phyloP scores from a whole-genome alignment of 2,329 filamentous ascomycete genomes.

The Elsinoe fawcettii region DNA sequence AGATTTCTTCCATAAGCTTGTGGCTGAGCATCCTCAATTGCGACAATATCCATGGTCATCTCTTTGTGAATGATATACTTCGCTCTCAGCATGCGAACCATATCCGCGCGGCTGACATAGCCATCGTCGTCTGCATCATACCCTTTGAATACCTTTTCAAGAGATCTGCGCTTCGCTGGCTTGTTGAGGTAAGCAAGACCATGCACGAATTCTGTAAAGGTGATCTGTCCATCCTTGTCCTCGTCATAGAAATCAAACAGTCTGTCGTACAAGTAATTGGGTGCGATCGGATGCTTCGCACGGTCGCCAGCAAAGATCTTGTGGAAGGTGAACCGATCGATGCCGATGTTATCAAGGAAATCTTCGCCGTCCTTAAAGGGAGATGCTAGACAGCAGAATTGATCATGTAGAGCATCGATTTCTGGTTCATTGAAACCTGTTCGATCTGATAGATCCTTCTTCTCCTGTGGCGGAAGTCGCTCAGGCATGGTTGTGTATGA shows the following conservation, averaged over 20 bases:
- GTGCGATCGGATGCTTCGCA: slow-evolving; percentile 65
- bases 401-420: slow-evolving; percentile 89
- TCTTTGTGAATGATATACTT: slow-evolving; percentile 89
- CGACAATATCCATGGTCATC: slow-evolving; percentile 74
- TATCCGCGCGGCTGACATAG: slow-evolving; percentile 76
- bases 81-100: slow-evolving; percentile 82
- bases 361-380: slow-evolving; percentile 69
- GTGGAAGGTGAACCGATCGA: slow-evolving; percentile 89
- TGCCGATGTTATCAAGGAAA: slow-evolving; percentile 67
- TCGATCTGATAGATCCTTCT: slow-evolving; percentile 49
- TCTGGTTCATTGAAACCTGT: slow-evolving; percentile 65
- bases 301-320: slow-evolving; percentile 60
- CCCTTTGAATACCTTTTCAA: slow-evolving; percentile 70
- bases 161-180: slow-evolving; percentile 54
- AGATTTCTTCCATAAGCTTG: slow-evolving; percentile 15
- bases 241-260: slow-evolving; percentile 97
- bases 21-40: slow-evolving; percentile 63
- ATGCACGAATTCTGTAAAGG: slow-evolving; percentile 83
- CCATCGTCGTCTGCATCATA: slow-evolving; percentile 89
- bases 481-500: slow-evolving; percentile 61
- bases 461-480: slow-evolving; percentile 55
- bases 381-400: slow-evolving; percentile 90
- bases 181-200: slow-evolving; percentile 62
- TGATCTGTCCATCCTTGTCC: slow-evolving; percentile 80
- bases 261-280: slow-evolving; percentile 88